phyloP scores from a whole-genome alignment of 148 eudicot species.

The Chenopodium suecicum region DNA sequence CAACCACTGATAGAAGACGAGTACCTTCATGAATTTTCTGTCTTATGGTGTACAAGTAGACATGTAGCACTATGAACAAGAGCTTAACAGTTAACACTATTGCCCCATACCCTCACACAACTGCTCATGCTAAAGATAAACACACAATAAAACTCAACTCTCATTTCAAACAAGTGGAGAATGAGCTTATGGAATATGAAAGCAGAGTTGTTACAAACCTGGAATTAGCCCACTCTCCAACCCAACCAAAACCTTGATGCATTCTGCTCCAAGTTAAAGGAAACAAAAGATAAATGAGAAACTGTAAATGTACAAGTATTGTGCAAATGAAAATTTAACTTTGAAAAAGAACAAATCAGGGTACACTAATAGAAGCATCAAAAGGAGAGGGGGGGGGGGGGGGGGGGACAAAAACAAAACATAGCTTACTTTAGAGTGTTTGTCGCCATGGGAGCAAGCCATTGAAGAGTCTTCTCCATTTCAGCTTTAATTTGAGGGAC shows the following conservation, averaged over 20 bases:
- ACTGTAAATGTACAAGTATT: not conserved
- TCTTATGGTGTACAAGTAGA: not conserved
- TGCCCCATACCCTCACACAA: not conserved
- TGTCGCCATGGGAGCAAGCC: slow-evolving; percentile 96
- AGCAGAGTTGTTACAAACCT: slow-evolving; percentile 52
- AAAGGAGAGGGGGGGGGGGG: too few relatives aligned
- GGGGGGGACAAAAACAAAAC: too few relatives aligned
- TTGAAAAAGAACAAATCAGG: not conserved
- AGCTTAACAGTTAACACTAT: too few relatives aligned
- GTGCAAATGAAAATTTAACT: not conserved
- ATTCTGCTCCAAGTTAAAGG: slow-evolving; percentile 44
- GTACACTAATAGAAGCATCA: not conserved
- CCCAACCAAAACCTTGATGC: slow-evolving; percentile 99
- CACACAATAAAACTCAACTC: not conserved
- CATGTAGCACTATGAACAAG: not conserved
- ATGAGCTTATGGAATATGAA: not conserved
- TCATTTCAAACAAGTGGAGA: slow-evolving; percentile 6
- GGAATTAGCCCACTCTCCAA: slow-evolving; percentile 95
- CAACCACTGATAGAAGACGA: too few relatives aligned
- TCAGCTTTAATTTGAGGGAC: slow-evolving; percentile 82
- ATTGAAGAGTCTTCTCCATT: slow-evolving; percentile 84
- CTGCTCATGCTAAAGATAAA: not conserved
- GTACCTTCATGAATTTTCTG: not conserved
- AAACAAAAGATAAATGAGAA: slow-evolving; percentile 11
- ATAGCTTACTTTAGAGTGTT: slow-evolving; percentile 74